phyloP scores from a whole-genome alignment of 2,329 filamentous ascomycete species.

The Colletotrichum gigasporum region DNA sequence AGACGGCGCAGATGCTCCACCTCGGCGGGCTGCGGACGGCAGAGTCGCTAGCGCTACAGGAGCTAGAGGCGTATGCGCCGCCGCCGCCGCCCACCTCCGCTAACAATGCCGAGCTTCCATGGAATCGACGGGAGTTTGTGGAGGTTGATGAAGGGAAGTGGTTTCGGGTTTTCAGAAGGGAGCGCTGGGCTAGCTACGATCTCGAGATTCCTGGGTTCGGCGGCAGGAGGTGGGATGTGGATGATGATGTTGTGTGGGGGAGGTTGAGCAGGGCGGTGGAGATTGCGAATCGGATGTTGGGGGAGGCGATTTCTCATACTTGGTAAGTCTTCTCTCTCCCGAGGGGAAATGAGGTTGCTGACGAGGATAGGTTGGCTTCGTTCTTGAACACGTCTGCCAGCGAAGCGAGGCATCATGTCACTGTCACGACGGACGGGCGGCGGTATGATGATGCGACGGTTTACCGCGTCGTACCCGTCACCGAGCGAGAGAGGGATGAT shows the following conservation, averaged over 20 bases:
- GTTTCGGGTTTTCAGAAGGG: conserved; percentile 7
- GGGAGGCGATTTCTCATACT: background rate
- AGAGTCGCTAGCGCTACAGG: background rate
- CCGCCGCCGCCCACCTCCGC: too few relatives aligned
- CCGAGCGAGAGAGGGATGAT: background rate
- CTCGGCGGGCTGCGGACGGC: background rate
- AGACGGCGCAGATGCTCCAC: background rate
- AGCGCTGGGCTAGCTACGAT: background rate
- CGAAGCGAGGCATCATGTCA: background rate
- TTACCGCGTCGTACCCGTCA: background rate
- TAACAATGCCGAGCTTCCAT: too few relatives aligned
- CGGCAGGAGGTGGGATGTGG: background rate
- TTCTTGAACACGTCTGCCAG: background rate
- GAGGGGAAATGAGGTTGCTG: too few relatives aligned
- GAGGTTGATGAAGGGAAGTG: conserved; percentile 12
- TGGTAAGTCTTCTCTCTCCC: background rate
- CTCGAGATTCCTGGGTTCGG: background rate
- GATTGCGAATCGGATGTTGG: conserved; percentile 11
- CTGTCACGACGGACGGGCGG: background rate
- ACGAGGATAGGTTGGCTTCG: background rate
- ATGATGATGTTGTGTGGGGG: background rate
- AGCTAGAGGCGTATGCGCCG: conserved; percentile 6
- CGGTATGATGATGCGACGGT: background rate
- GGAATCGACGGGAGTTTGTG: conserved; percentile 5
- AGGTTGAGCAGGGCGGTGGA: background rate